A percentile compares a stretch with the other conserved stretches of the same genome.
Evolutionary conservation across 2,329 filamentous ascomycete species (phyloP).

Genomic region (Aspergillus ustus): DNA sequence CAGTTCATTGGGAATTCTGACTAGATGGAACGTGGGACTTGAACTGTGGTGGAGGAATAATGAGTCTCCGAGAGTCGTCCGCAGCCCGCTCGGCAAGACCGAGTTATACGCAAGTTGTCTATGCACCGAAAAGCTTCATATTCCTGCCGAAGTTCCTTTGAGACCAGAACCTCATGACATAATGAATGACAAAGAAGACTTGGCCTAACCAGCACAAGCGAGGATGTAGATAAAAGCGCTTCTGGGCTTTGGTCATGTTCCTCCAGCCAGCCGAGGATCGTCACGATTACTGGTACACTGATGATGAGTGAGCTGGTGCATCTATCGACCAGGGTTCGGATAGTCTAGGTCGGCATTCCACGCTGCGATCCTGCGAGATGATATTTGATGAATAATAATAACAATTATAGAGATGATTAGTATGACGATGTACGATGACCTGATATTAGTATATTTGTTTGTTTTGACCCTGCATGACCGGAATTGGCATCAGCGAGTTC

Average conservation of each 20-base stretch:
- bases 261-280: background rate
- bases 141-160: background rate
- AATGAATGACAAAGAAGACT: background rate
- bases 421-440: background rate
- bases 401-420: background rate
- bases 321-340: background rate
- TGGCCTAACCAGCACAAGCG: background rate
- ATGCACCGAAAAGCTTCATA: constrained; percentile 1
- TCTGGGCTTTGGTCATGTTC: background rate
- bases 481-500: constrained; percentile 20
- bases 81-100: background rate
- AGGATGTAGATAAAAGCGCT: background rate
- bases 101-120: background rate
- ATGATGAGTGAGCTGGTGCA: background rate
- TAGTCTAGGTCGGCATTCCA: background rate
- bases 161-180: background rate
- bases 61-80: background rate
- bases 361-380: background rate
- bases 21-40: constrained; percentile 2
- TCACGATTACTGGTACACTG: background rate
- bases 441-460: constrained; percentile 15
- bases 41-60: background rate
- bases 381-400: constrained; percentile 4
- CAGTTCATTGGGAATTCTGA: background rate
- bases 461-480: constrained; percentile 25